Base-by-base conservation (phyloP, 805 yeast genomes). In the Candida awuae region DNA sequence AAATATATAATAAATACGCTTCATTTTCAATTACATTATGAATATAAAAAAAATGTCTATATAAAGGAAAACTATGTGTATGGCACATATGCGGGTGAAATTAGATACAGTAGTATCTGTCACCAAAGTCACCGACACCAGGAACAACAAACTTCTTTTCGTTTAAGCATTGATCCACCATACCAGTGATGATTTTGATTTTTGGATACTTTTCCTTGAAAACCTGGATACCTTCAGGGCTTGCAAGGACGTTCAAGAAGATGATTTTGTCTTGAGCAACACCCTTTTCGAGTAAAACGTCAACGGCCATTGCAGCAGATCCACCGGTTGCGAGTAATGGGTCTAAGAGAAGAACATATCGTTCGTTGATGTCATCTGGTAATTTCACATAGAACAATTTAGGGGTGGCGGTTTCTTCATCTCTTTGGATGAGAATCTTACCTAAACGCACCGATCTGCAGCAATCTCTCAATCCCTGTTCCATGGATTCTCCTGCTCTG, bases 251-350 rank as follows among this genome's bases (percentile, higher is more conserved):
- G 63, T 92, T 92, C 62, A 92, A 70, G 58, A 92, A 92, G 59
- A 86, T 71, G 50, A 92, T 92, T 56, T 94, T 76, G 46, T 87
- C 88, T 50, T 79, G 80, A 41, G 77, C 77, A 34, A 90, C 97
- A 37, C 98, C 97, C 55, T 92, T 75, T 39, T 77, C 69, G 43
- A 84, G 68, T 54, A 92, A 67, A 14, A 92, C 97, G 45, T 92
- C 95, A 14, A 88, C 85, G 13, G 97, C 99, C 92, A 88, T 84
- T 62, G 86, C 76, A 15, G 97, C 98, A 45, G 95, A 84, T 36
- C 98, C 98, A 50, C 98, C 98, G 15, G 99, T 92, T 25, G 99
- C 99, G 57, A 92, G 73, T 94, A 92, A 84, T 41, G 99, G 98
- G 56, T 92, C 99, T 49, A 92, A 69, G 52, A 92, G 65, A 57